Conservation (phyloP, 1,284 basidiomycete genomes). For the Trametes pubescens region DNA sequence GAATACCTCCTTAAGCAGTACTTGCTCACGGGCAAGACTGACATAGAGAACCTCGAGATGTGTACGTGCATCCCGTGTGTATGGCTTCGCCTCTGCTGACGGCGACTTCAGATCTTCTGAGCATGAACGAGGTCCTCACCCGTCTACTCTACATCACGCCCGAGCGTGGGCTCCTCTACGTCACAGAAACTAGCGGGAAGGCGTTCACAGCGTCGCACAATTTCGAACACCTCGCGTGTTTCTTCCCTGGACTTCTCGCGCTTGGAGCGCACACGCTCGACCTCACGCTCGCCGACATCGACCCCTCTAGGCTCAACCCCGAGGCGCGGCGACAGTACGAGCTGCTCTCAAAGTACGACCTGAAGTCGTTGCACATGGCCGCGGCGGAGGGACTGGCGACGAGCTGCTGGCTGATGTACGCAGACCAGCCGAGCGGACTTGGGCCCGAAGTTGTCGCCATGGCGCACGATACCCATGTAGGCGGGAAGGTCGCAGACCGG, state of each 20-base stretch:
- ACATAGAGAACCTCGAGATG: slow-evolving; percentile 65
- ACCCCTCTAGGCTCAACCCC: slow-evolving; percentile 48
- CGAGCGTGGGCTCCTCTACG: slow-evolving; percentile 69
- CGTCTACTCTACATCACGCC: slow-evolving; percentile 74
- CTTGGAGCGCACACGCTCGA: slow-evolving; percentile 72
- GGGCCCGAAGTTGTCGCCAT: slow-evolving; percentile 66
- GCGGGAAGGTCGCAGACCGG: slow-evolving; percentile 53
- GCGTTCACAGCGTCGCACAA: slow-evolving; percentile 51
- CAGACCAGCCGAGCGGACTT: slow-evolving; percentile 66
- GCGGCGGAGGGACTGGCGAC: slow-evolving; percentile 73
- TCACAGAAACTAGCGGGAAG: slow-evolving; percentile 39
- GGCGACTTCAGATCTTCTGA: slow-evolving; percentile 58
- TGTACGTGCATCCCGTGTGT: slow-evolving; percentile 52
- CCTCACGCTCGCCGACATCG: slow-evolving; percentile 60
- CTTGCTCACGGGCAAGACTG: slow-evolving; percentile 66
- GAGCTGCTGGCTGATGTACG: slow-evolving; percentile 72
- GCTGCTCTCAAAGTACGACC: slow-evolving; percentile 46
- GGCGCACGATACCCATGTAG: slow-evolving; percentile 32
- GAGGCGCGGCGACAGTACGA: slow-evolving; percentile 36
- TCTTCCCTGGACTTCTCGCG: slow-evolving; percentile 80
- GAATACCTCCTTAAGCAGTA: slow-evolving; percentile 84
- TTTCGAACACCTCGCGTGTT: slow-evolving; percentile 83
- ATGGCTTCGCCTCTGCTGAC: not conserved
- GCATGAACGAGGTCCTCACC: slow-evolving; percentile 67
- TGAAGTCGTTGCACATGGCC: slow-evolving; percentile 64